These are phyloP conservation scores for Pythium sukuiense DNA, from an alignment of 352 stramenopile genomes.

Conservation along the genomic window DNA sequence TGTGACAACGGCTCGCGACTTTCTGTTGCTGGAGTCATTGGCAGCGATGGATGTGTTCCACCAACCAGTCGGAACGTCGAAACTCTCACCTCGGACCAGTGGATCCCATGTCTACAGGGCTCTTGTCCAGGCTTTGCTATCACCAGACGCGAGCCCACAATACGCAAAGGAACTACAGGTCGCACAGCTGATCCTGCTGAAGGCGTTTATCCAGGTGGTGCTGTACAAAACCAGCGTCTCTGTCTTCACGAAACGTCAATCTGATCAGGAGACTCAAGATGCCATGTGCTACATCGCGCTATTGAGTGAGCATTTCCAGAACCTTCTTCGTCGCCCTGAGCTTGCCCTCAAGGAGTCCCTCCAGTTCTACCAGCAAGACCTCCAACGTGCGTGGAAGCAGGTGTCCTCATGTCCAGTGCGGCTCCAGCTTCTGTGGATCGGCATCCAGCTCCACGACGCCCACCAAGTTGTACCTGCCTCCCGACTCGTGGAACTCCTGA, in stretches of 20 bases:
- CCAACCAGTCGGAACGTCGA: conserved; percentile 21
- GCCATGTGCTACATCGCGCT: conserved; percentile 58
- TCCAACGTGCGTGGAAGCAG: conserved; percentile 45
- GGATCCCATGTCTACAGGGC: conserved; percentile 31
- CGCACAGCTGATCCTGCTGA: conserved; percentile 63
- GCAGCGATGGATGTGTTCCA: conserved; percentile 28
- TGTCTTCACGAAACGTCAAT: conserved; percentile 17
- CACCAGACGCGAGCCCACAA: conserved; percentile 7
- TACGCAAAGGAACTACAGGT: conserved; percentile 32
- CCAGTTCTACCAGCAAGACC: conserved; percentile 57
- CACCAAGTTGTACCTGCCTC: conserved; percentile 40
- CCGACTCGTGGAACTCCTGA: conserved; percentile 44
- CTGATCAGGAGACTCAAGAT: conserved; percentile 21
- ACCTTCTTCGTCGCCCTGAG: conserved; percentile 32
- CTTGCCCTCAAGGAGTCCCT: conserved; percentile 58
- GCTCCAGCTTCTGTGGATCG: conserved; percentile 61
- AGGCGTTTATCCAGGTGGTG: conserved; percentile 55
- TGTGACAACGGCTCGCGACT: conserved; percentile 21
- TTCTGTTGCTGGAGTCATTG: conserved; percentile 31
- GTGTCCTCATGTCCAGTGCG: conserved; percentile 50
- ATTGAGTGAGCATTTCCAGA: conserved; percentile 53
- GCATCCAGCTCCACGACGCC: conserved; percentile 38
- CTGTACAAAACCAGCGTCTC: conserved; percentile 38
- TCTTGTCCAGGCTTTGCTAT: conserved; percentile 49
- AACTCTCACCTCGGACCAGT: conserved; percentile 27